Percentiles rank a stretch among this genome's conserved stretches.
Evolutionary conservation across 345 rosid species (phyloP).

Genomic region (Angophora floribunda): DNA sequence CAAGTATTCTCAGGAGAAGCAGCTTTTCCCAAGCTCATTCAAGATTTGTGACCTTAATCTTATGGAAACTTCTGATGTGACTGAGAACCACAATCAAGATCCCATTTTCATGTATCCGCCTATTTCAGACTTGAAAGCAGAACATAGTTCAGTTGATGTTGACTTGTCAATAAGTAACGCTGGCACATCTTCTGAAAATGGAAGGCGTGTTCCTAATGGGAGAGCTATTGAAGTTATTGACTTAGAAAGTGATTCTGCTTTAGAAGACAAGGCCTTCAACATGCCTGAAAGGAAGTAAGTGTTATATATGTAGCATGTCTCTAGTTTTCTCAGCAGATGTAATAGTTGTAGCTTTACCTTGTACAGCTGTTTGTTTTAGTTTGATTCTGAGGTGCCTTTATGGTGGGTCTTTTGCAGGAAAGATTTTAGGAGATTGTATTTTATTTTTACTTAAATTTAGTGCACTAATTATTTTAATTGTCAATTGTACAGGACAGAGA

Average conservation of each 20-base stretch:
- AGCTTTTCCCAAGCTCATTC: conserved; percentile 69
- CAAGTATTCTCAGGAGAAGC: conserved; percentile 58
- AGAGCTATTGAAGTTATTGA: conserved; percentile 87
- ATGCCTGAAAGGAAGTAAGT: conserved; percentile 53
- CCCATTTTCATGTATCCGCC: conserved; percentile 22
- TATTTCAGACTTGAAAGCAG: conserved; percentile 26
- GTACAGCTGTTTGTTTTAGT: neutral
- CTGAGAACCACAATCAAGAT: conserved; percentile 38
- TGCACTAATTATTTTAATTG: neutral
- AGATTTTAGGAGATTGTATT: neutral
- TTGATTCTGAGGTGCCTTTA: neutral
- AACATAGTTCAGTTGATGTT: conserved; percentile 47
- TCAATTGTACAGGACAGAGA: conserved; percentile 47
- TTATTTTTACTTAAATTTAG: conserved; percentile 1
- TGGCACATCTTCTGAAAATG: conserved; percentile 34
- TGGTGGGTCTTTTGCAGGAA: neutral
- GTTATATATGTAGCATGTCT: neutral
- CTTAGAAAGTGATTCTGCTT: conserved; percentile 66
- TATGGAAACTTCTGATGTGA: conserved; percentile 55
- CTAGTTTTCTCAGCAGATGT: neutral
- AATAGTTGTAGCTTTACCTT: neutral
- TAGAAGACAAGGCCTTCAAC: conserved; percentile 42
- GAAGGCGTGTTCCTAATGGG: conserved; percentile 31
- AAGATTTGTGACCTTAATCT: conserved; percentile 92
- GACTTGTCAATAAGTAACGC: conserved; percentile 74